Percentiles rank a stretch among this genome's conserved stretches.
phyloP scores from a whole-genome alignment of 306 rosid species.

The Malus fusca region DNA sequence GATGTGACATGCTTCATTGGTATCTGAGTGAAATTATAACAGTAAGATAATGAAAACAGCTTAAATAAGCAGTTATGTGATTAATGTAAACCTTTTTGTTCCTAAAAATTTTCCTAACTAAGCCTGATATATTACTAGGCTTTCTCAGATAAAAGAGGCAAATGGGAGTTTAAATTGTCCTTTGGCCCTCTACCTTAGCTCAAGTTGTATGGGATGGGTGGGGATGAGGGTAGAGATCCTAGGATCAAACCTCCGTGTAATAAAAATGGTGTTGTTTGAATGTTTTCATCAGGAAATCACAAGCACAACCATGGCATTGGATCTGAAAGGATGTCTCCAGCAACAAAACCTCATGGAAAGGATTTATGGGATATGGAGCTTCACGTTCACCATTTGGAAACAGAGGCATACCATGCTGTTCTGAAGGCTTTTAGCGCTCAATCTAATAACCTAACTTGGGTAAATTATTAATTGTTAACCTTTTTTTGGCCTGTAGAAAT shows the following conservation, averaged over 20 bases:
- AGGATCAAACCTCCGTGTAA: background rate
- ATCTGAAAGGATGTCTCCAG: background rate
- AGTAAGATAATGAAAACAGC: background rate
- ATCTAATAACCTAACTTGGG: constrained; percentile 1
- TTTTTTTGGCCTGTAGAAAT: background rate
- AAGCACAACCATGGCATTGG: background rate
- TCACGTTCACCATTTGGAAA: constrained; percentile 1
- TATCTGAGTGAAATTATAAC: background rate
- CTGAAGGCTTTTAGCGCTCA: constrained; percentile 10
- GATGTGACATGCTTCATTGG: background rate
- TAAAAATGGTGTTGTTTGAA: background rate
- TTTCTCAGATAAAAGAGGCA: background rate
- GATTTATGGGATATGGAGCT: background rate
- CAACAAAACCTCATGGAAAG: background rate
- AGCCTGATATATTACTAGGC: background rate
- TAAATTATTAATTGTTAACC: background rate
- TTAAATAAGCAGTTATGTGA: background rate
- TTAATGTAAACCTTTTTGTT: no score
- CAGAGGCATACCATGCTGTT: constrained; percentile 4
- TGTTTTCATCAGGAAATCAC: background rate
- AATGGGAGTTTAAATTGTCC: background rate
- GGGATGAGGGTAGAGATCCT: background rate
- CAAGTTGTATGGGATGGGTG: background rate
- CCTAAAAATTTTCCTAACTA: background rate
- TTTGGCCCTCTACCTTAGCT: background rate